Conservation (phyloP, 345 rosid species). For the Nasturtium officinale region DNA sequence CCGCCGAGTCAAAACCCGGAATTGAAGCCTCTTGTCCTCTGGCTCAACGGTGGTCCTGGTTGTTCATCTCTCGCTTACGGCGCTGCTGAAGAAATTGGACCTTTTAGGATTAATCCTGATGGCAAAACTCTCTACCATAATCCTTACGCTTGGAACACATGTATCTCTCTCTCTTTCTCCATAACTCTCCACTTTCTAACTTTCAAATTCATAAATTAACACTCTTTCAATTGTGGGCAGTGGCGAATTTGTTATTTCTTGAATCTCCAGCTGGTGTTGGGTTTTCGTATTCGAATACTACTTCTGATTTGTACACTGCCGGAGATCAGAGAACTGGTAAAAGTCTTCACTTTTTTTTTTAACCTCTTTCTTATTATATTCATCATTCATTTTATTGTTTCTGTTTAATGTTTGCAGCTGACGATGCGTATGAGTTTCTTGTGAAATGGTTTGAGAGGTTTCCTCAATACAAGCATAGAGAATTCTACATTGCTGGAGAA, state of each 20-base stretch:
- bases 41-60: constrained; percentile 98
- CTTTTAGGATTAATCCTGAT: constrained; percentile 72
- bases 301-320: constrained; percentile 74
- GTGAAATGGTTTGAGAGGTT: constrained; percentile 92
- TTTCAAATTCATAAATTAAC: neutral
- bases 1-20: constrained; percentile 51
- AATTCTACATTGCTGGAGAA: constrained; percentile 93
- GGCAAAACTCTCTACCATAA: constrained; percentile 75
- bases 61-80: constrained; percentile 90
- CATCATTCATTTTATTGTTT: constrained; percentile 6
- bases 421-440: constrained; percentile 80
- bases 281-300: constrained; percentile 82
- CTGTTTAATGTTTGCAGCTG: constrained; percentile 56
- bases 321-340: constrained; percentile 93
- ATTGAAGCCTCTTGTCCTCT: constrained; percentile 64
- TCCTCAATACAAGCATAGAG: constrained; percentile 92
- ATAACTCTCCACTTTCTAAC: neutral
- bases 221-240: constrained; percentile 44
- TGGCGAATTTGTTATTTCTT: constrained; percentile 88
- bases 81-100: constrained; percentile 87
- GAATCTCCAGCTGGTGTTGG: constrained; percentile 99
- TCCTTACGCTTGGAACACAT: constrained; percentile 79
- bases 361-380: neutral
- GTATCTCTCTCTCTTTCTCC: constrained; percentile 41
- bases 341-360: constrained; percentile 2